A percentile compares a stretch with the other conserved stretches of the same genome.
Evolutionary conservation across 192 early-diverging fungal genomes (phyloP).

Genomic region (Phlyctochytrium planicorne): DNA sequence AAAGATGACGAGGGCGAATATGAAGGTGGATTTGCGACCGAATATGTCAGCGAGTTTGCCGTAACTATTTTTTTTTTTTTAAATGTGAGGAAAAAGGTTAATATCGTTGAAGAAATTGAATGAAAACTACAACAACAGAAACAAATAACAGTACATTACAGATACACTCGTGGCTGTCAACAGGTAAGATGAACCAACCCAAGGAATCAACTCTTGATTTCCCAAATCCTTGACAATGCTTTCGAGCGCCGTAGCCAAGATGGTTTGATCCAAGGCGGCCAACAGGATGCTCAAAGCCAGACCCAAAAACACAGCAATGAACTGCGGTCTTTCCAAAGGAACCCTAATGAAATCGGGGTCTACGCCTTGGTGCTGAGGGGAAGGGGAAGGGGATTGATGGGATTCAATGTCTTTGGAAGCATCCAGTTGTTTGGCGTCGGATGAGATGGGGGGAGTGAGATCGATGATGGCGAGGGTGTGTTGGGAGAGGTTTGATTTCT

Average conservation of each 20-base stretch:
- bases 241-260: slow-evolving; percentile 73
- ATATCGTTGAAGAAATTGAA: background rate
- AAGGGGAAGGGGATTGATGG: background rate
- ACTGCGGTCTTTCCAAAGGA: slow-evolving; percentile 14
- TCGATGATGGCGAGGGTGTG: background rate
- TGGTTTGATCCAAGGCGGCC: slow-evolving; percentile 75
- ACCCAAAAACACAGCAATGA: slow-evolving; percentile 20
- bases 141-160: too few relatives aligned
- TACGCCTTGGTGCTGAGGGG: background rate
- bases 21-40: slow-evolving; percentile 69
- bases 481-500: background rate
- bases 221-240: slow-evolving; percentile 71
- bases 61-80: slow-evolving; percentile 53
- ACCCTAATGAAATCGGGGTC: slow-evolving; percentile 14
- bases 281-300: slow-evolving; percentile 65
- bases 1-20: slow-evolving; percentile 70
- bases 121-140: background rate
- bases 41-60: slow-evolving; percentile 87
- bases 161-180: slow-evolving; percentile 39
- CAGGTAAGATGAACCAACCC: slow-evolving; percentile 79
- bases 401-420: too few relatives aligned
- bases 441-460: background rate
- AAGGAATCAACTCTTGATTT: slow-evolving; percentile 65
- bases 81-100: background rate
- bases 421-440: background rate